phyloP scores from a whole-genome alignment of 2,329 filamentous ascomycete species.

The Fusarium buharicum region DNA sequence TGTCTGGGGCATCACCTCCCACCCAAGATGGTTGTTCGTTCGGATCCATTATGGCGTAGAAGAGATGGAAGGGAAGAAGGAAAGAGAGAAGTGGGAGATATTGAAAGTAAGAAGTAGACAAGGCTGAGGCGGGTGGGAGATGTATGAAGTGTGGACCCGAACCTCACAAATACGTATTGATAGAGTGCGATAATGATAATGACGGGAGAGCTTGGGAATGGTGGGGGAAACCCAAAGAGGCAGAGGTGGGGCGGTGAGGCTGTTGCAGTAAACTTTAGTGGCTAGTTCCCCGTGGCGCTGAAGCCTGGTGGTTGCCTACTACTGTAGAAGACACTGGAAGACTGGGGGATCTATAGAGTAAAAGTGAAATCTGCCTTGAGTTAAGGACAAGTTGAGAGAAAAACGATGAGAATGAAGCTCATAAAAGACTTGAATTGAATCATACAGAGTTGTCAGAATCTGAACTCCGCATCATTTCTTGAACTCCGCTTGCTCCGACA shows the following conservation, averaged over 20 bases:
- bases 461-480: conserved; percentile 29
- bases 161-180: conserved; percentile 31
- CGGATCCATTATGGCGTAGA: conserved; percentile 55
- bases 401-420: not conserved
- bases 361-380: conserved; percentile 8
- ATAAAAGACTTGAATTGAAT: not conserved
- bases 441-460: not conserved
- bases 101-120: conserved; percentile 17
- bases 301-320: not conserved
- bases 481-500: conserved; percentile 33
- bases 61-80: not conserved
- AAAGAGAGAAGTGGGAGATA: conserved; percentile 2
- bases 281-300: conserved; percentile 36
- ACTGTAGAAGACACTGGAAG: conserved; percentile 32
- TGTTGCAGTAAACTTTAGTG: conserved; percentile 34
- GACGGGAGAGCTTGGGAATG: conserved; percentile 27
- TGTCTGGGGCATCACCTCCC: conserved; percentile 64
- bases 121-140: conserved; percentile 35
- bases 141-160: conserved; percentile 35
- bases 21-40: conserved; percentile 55
- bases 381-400: not conserved
- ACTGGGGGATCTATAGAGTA: not conserved
- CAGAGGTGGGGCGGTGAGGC: conserved; percentile 43
- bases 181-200: conserved; percentile 23
- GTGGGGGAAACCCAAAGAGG: conserved; percentile 28